A percentile compares a stretch with the other conserved stretches of the same genome.
Conservation (phyloP, 495 filamentous ascomycete species). For the Beverwykella pulmonaria region DNA sequence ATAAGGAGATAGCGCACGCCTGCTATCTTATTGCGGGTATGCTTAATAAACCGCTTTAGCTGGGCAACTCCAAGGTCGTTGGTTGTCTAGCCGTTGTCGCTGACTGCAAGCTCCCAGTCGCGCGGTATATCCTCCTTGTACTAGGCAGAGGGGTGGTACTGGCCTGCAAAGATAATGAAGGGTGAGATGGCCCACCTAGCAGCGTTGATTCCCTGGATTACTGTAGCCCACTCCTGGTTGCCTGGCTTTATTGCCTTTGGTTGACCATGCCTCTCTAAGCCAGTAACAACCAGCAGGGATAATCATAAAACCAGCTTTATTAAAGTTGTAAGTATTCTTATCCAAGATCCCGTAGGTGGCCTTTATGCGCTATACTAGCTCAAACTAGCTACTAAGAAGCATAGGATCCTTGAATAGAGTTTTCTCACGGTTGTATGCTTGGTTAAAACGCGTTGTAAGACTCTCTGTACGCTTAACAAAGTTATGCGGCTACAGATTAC, state of each 20-base stretch:
- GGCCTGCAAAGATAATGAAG: conserved; percentile 18
- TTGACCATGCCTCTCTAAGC: conserved; percentile 29
- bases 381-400: too few relatives aligned
- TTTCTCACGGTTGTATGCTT: too few relatives aligned
- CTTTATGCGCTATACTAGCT: too few relatives aligned
- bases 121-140: conserved; percentile 6
- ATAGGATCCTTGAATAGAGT: too few relatives aligned
- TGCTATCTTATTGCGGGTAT: neutral
- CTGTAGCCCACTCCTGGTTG: conserved; percentile 49
- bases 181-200: conserved; percentile 16
- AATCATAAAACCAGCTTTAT: conserved; percentile 51
- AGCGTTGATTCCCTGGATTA: conserved; percentile 44
- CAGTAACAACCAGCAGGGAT: conserved; percentile 15
- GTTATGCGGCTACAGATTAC: too few relatives aligned
- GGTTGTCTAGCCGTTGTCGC: conserved; percentile 18
- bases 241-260: conserved; percentile 42
- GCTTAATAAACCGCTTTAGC: conserved; percentile 11
- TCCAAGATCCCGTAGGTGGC: conserved; percentile 41
- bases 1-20: conserved; percentile 3
- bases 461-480: too few relatives aligned
- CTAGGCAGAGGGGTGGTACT: conserved; percentile 23
- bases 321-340: conserved; percentile 53
- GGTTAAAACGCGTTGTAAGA: too few relatives aligned
- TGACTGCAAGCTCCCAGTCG: conserved; percentile 9
- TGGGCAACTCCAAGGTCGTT: conserved; percentile 12